Percentiles rank a stretch among this genome's conserved stretches.
phyloP scores from a whole-genome alignment of 2,329 filamentous ascomycete genomes.

The Plenodomus tracheiphilus region DNA sequence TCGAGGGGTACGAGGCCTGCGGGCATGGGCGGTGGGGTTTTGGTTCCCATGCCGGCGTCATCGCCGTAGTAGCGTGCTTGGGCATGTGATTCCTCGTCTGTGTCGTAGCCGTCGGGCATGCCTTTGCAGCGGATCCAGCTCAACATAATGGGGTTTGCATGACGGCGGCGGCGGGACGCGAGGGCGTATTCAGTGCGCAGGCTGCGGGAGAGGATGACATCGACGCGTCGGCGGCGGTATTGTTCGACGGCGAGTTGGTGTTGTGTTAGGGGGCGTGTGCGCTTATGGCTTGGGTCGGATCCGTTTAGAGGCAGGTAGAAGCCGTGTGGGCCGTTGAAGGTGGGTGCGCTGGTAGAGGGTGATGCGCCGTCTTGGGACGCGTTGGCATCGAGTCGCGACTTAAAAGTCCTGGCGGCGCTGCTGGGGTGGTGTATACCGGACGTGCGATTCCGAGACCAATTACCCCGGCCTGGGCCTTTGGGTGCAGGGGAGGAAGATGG shows the following conservation, averaged over 20 bases:
- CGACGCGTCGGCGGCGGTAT: constrained; percentile 77
- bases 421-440: constrained; percentile 5
- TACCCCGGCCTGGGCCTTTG: constrained; percentile 54
- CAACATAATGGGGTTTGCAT: constrained; percentile 68
- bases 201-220: constrained; percentile 77
- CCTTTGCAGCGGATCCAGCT: constrained; percentile 65
- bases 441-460: constrained; percentile 50
- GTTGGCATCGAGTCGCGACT: constrained; percentile 38
- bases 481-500: constrained; percentile 32
- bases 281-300: constrained; percentile 47
- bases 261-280: constrained; percentile 75
- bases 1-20: constrained; percentile 64
- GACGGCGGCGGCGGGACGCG: constrained; percentile 63
- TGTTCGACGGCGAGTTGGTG: constrained; percentile 81
- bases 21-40: constrained; percentile 39
- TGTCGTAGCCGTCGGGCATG: constrained; percentile 52
- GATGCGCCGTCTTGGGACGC: constrained; percentile 40
- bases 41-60: constrained; percentile 31
- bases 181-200: constrained; percentile 68
- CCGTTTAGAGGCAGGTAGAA: constrained; percentile 59
- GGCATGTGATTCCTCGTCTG: constrained; percentile 43
- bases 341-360: constrained; percentile 35
- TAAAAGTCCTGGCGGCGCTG: constrained; percentile 28
- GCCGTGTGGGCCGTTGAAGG: constrained; percentile 56
- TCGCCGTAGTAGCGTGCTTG: constrained; percentile 43